phyloP scores from a whole-genome alignment of 2,329 filamentous ascomycete species.

The Talaromyces sp. region DNA sequence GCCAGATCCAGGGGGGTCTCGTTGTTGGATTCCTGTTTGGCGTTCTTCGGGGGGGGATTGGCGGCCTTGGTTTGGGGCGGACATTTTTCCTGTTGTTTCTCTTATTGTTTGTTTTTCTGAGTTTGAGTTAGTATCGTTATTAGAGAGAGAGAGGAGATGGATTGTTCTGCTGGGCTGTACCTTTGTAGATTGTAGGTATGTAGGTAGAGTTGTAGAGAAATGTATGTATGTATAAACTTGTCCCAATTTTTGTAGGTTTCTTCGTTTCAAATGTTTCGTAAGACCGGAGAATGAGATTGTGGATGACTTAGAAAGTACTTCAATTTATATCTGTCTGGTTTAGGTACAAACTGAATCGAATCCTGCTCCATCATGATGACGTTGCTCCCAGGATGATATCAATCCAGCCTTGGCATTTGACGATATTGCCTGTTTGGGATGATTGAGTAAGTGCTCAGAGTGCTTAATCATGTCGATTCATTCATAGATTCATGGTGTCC shows the following conservation, averaged over 20 bases:
- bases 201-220: too few species aligned
- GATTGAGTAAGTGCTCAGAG: background rate
- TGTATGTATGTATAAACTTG: too few species aligned
- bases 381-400: constrained; percentile 1
- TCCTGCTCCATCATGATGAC: constrained; percentile 6
- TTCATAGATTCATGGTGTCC: too few species aligned
- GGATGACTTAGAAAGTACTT: too few species aligned
- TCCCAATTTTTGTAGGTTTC: too few species aligned
- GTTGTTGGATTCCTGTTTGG: constrained; percentile 61
- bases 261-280: too few species aligned
- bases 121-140: background rate
- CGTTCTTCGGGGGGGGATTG: constrained; percentile 71
- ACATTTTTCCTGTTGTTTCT: constrained; percentile 8
- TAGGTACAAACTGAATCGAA: background rate
- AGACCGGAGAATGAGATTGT: too few species aligned
- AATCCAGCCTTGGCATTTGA: constrained; percentile 6
- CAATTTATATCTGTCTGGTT: background rate
- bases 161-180: too few species aligned
- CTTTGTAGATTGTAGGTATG: too few species aligned
- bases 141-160: too few species aligned
- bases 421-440: background rate
- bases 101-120: background rate
- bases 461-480: background rate
- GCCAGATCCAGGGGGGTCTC: constrained; percentile 54
- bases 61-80: constrained; percentile 52